A percentile compares a stretch with the other conserved stretches of the same genome.
These are phyloP conservation scores for Elongisporangium undulatum DNA, from an alignment of 352 stramenopile genomes.

Conservation along the genomic window DNA sequence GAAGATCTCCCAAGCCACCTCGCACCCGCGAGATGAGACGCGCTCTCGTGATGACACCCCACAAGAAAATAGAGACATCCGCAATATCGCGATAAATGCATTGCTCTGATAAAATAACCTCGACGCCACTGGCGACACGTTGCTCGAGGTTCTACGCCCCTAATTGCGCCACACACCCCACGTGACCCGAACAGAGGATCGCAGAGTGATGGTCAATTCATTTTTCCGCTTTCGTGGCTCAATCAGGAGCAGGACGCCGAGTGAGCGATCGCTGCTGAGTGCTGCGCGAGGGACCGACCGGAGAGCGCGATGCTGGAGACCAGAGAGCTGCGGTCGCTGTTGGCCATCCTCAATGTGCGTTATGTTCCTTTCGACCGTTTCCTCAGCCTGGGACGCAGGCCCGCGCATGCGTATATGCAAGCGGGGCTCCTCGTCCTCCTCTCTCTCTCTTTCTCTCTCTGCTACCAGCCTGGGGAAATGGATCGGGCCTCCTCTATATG, in stretches of 20 bases:
- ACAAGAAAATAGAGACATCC: too few species aligned
- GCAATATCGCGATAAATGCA: too few species aligned
- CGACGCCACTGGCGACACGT: background rate
- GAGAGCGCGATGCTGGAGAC: conserved; percentile 63
- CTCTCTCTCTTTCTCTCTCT: background rate
- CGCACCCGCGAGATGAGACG: background rate
- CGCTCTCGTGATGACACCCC: background rate
- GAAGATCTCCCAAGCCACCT: background rate
- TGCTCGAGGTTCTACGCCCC: background rate
- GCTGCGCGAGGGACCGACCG: background rate
- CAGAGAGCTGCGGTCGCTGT: conserved; percentile 73
- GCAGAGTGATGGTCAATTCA: conserved; percentile 3
- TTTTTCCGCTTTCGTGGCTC: background rate
- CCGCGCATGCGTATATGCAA: too few species aligned
- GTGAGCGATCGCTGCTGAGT: background rate
- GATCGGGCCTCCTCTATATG: background rate
- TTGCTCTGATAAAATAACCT: background rate
- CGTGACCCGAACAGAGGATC: background rate
- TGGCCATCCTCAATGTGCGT: conserved; percentile 82
- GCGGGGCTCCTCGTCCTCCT: background rate
- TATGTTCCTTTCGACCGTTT: background rate
- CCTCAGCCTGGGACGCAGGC: background rate
- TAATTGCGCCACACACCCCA: background rate
- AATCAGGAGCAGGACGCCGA: conserved; percentile 1
- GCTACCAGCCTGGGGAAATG: background rate